Conservation (phyloP, 225 moss, liverwort and hornwort species). For the Anthoceros angustus region DNA sequence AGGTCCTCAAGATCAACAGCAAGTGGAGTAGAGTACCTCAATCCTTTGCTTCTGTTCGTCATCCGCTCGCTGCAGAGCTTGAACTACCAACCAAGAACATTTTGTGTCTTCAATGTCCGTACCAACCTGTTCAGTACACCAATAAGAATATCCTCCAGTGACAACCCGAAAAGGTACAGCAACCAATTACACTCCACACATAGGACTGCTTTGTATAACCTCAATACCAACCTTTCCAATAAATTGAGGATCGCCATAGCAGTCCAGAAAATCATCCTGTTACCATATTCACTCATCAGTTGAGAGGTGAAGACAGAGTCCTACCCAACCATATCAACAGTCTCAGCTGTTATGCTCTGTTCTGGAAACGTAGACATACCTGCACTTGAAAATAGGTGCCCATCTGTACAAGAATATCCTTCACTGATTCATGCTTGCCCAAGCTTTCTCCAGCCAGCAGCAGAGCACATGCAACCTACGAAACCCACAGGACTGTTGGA, state of each 20-base stretch:
- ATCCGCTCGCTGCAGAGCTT: constrained; percentile 69
- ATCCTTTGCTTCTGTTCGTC: constrained; percentile 47
- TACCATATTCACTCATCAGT: neutral
- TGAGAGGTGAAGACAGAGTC: no score
- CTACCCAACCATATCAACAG: neutral
- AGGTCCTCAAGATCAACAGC: neutral
- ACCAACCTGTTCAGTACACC: constrained; percentile 44
- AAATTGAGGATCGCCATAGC: constrained; percentile 71
- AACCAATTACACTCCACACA: no score
- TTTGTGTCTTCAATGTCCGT: constrained; percentile 97
- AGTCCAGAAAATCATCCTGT: constrained; percentile 84
- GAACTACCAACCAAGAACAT: constrained; percentile 95
- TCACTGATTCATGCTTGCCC: constrained; percentile 54
- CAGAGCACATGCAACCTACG: constrained; percentile 87
- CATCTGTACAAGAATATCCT: constrained; percentile 83
- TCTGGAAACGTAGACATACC: constrained; percentile 16
- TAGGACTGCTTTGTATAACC: neutral
- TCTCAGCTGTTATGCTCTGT: neutral
- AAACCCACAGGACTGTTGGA: neutral
- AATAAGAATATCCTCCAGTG: no score
- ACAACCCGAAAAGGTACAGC: no score
- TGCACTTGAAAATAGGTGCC: constrained; percentile 98
- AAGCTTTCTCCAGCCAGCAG: constrained; percentile 58
- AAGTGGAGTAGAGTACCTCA: constrained; percentile 25
- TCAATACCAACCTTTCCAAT: constrained; percentile 65